Evolutionary conservation across 768 basidiomycete species (phyloP).

Genomic region (Tricholoma flavovirens): DNA sequence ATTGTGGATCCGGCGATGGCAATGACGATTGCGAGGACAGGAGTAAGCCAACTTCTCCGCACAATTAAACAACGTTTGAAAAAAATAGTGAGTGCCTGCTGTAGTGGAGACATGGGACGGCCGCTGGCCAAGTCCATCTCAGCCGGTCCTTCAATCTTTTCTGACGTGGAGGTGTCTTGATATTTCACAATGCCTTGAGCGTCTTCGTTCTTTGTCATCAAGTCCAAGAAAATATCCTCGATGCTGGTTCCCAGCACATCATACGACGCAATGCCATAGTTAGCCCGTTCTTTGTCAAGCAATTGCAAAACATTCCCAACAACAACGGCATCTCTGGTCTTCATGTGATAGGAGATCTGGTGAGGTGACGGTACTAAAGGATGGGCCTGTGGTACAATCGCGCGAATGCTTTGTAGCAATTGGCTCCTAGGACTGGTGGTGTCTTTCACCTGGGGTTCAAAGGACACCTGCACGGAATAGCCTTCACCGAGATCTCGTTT

Average conservation of each 20-base stretch:
- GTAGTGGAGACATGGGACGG: conserved; percentile 47
- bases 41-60: conserved; percentile 64
- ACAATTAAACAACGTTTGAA: conserved; percentile 62
- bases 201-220: conserved; percentile 49
- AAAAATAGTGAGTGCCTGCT: conserved; percentile 69
- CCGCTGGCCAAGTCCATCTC: conserved; percentile 45
- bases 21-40: conserved; percentile 45
- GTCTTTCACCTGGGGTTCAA: conserved; percentile 24
- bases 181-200: conserved; percentile 15
- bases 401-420: conserved; percentile 37
- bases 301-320: conserved; percentile 54
- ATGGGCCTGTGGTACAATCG: conserved; percentile 40
- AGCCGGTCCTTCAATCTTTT: conserved; percentile 10
- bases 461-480: conserved; percentile 56
- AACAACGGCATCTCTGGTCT: conserved; percentile 47
- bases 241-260: conserved; percentile 71
- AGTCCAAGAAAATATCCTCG: conserved; percentile 74
- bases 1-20: conserved; percentile 61
- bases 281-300: conserved; percentile 39
- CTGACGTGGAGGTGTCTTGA: conserved; percentile 2
- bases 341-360: conserved; percentile 50
- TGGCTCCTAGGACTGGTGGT: conserved; percentile 20
- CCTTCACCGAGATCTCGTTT: conserved; percentile 70
- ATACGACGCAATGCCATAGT: conserved; percentile 43
- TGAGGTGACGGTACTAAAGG: conserved; percentile 36